Evolutionary conservation across 768 basidiomycete genomes (phyloP), one percentile per base, ranked within the genome.

Genomic region (Suillus fuscotomentosus): DNA sequence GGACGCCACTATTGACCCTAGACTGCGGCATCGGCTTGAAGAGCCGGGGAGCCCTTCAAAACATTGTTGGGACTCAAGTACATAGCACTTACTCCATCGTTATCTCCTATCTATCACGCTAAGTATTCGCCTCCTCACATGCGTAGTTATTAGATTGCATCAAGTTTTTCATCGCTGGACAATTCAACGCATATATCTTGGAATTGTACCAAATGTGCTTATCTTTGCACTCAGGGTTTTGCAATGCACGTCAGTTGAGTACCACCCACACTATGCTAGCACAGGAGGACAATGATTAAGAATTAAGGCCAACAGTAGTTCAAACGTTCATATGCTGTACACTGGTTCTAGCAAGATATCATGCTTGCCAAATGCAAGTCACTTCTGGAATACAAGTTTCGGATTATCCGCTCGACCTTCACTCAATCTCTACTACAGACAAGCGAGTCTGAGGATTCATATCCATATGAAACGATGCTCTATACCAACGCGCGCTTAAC

Each of bases 401-500:
- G 7, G 1, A 53, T 53, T 31, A 34, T 53, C 10, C 17, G 17
- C 27, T 34, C 5, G 5, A 10, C 51, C 31, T 17, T 53, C 9
- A 2, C 10, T 31, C 31, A 20, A 34, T 20, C 31, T 34, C 31
- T 20, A 53, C 31, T 10, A 20, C 31, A 34, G 17, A 34, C 31
- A 31, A 53, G 10, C 51, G 9, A 53, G 51, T 53, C 34, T 27
- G 17, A 20, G 17, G 5, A 20, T 31, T 34, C 31, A 34, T 20
- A 53, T 34, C 10, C 31, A 20, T 34, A 31, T 31, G 51, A 53
- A 31, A 31, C 9, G 17, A 53, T 31, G 68, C 71, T 36, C 83
- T 71, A 38, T 80, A 72, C 87, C 86, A 84, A 13, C 27, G 20
- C 20, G 27, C 34, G 53, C 75, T 70, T 38, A 68, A 70, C 87